These are phyloP conservation scores for Cinnamomum micranthum DNA, from an alignment of 164 flowering plant genomes.

Conservation along the genomic window DNA sequence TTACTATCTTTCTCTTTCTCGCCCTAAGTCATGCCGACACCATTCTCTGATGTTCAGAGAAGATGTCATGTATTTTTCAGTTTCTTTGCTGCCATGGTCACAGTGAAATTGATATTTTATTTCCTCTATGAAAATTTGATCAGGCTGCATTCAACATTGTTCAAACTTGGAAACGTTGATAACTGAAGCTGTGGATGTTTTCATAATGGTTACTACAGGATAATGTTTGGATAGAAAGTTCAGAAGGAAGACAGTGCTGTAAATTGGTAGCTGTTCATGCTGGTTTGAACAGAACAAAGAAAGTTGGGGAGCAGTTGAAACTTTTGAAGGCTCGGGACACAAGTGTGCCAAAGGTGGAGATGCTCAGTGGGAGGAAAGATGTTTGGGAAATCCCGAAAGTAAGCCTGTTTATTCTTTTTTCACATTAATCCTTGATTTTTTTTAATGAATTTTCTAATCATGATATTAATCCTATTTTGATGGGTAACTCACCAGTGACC, in stretches of 20 bases:
- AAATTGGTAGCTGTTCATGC: conserved; percentile 92
- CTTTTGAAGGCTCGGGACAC: conserved; percentile 67
- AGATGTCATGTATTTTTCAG: too few species aligned
- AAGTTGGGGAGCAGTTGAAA: conserved; percentile 59
- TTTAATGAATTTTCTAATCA: too few species aligned
- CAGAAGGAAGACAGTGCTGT: conserved; percentile 50
- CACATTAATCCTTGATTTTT: too few species aligned
- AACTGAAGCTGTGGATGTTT: conserved; percentile 7
- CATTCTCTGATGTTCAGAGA: too few species aligned
- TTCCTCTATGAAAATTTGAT: too few species aligned
- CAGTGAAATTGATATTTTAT: too few species aligned
- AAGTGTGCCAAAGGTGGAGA: conserved; percentile 53
- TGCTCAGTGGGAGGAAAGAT: conserved; percentile 68
- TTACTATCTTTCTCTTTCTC: too few species aligned
- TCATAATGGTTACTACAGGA: conserved; percentile 40
- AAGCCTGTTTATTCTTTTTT: neutral
- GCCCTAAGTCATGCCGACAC: too few species aligned
- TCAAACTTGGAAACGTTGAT: neutral
- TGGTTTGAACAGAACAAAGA: conserved; percentile 58
- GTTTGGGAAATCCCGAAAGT: conserved; percentile 93
- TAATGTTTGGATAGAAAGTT: conserved; percentile 58
- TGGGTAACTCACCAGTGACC: too few species aligned
- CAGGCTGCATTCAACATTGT: too few species aligned
- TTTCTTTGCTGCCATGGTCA: too few species aligned
- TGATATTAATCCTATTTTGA: too few species aligned